Conservation (phyloP, 768 basidiomycete species). For the Lentinula lateritia region DNA sequence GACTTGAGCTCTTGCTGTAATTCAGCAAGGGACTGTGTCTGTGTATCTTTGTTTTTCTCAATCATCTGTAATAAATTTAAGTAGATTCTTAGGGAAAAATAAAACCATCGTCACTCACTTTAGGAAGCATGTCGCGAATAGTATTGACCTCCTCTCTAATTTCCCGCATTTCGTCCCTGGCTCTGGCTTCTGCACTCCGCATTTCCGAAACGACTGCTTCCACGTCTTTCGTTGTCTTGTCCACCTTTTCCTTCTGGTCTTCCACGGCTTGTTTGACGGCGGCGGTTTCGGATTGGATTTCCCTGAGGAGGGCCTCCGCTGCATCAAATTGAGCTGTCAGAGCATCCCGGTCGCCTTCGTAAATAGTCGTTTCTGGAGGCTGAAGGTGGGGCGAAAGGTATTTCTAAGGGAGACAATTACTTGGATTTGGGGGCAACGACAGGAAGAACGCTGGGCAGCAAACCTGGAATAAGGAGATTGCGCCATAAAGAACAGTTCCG, state of each 20-base stretch:
- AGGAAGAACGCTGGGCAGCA: constrained; percentile 10
- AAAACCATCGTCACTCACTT: constrained; percentile 42
- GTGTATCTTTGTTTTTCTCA: constrained; percentile 84
- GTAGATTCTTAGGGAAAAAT: background rate
- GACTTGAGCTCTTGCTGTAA: constrained; percentile 94
- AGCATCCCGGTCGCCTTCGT: constrained; percentile 82
- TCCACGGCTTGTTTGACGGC: constrained; percentile 71
- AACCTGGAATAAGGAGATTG: constrained; percentile 75
- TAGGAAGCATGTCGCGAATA: constrained; percentile 88
- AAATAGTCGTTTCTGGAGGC: constrained; percentile 83
- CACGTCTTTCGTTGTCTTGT: constrained; percentile 68
- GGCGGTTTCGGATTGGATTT: constrained; percentile 73
- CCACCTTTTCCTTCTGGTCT: constrained; percentile 68
- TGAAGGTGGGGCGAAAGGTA: constrained; percentile 86
- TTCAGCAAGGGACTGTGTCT: constrained; percentile 77
- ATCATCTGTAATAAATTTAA: constrained; percentile 63
- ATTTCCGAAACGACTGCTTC: constrained; percentile 68
- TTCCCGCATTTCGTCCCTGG: constrained; percentile 85
- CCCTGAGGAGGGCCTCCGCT: constrained; percentile 73
- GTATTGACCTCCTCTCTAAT: constrained; percentile 88
- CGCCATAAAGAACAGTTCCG: constrained; percentile 78
- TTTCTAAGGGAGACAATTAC: constrained; percentile 51
- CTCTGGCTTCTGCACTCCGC: constrained; percentile 70
- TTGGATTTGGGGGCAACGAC: background rate
- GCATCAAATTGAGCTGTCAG: constrained; percentile 88